These are phyloP conservation scores for Psophocarpus tetragonolobus DNA, from an alignment of 306 rosid species.

Conservation along the genomic window DNA sequence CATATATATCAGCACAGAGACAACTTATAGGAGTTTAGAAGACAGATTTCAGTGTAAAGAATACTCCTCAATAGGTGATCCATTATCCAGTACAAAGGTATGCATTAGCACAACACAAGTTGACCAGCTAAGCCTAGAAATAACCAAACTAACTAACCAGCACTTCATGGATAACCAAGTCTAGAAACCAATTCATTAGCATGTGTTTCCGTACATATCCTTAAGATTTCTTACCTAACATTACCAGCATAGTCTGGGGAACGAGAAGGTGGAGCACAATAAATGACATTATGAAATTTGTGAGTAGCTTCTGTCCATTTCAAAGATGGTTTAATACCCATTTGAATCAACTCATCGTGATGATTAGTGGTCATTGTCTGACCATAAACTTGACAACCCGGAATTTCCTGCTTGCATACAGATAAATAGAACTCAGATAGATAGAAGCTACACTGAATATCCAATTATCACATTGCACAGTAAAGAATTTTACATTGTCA, in stretches of 20 bases:
- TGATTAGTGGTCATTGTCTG: conserved; percentile 81
- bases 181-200: conserved; percentile 2
- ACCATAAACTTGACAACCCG: conserved; percentile 71
- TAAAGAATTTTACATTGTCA: not conserved
- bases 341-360: conserved; percentile 74
- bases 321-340: conserved; percentile 76
- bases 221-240: conserved; percentile 59
- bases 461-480: not conserved
- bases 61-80: not conserved
- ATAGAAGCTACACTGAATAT: not conserved
- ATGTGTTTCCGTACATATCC: not conserved
- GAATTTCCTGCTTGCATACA: conserved; percentile 63
- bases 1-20: not conserved
- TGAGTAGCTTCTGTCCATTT: conserved; percentile 55
- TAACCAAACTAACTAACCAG: not conserved
- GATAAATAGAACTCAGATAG: not conserved
- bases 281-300: conserved; percentile 68
- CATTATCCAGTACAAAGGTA: not conserved
- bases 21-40: not conserved
- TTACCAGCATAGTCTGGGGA: conserved; percentile 68
- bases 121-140: conserved; percentile 3
- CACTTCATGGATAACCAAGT: not conserved
- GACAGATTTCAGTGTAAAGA: not conserved
- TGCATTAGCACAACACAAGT: not conserved
- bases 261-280: conserved; percentile 94